phyloP scores from a whole-genome alignment of 352 stramenopile species.

The Thraustochytrium striatum region DNA sequence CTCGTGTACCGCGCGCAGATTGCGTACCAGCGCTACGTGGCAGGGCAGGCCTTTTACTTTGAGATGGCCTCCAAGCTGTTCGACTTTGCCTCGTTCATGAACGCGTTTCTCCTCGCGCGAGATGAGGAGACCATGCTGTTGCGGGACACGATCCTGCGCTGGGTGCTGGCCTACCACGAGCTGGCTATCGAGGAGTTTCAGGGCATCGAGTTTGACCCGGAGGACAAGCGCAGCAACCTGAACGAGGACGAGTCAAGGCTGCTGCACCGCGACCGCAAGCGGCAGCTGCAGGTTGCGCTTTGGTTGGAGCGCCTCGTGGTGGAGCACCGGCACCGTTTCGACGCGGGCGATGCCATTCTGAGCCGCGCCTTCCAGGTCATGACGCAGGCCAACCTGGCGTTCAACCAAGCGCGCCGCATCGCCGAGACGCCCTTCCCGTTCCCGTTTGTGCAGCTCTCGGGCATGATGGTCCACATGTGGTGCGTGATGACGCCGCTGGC shows the following conservation, averaged over 20 bases:
- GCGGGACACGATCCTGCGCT: constrained; percentile 20
- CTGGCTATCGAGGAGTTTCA: constrained; percentile 45
- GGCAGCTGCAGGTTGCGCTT: background rate
- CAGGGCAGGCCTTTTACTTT: constrained; percentile 37
- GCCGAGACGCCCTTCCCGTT: constrained; percentile 49
- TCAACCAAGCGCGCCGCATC: constrained; percentile 38
- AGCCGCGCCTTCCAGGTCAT: constrained; percentile 30
- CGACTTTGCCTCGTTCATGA: constrained; percentile 41
- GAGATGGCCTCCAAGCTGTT: constrained; percentile 45
- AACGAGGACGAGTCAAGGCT: constrained; percentile 30
- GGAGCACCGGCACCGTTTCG: constrained; percentile 20
- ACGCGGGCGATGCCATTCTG: constrained; percentile 33
- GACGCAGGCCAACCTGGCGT: constrained; percentile 41
- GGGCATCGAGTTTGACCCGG: constrained; percentile 33
- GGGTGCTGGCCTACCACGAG: constrained; percentile 39
- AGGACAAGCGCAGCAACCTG: constrained; percentile 21
- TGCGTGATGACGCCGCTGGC: constrained; percentile 31
- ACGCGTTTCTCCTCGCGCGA: constrained; percentile 13
- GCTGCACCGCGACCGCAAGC: constrained; percentile 27
- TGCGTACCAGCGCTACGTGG: constrained; percentile 11
- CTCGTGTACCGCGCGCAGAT: constrained; percentile 48
- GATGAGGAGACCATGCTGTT: background rate
- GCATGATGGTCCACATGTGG: constrained; percentile 46
- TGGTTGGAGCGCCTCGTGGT: constrained; percentile 44
- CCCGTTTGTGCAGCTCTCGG: constrained; percentile 47